Evolutionary conservation across 2,329 filamentous ascomycete species (phyloP).

Genomic region (Colletotrichum tamarilloi): DNA sequence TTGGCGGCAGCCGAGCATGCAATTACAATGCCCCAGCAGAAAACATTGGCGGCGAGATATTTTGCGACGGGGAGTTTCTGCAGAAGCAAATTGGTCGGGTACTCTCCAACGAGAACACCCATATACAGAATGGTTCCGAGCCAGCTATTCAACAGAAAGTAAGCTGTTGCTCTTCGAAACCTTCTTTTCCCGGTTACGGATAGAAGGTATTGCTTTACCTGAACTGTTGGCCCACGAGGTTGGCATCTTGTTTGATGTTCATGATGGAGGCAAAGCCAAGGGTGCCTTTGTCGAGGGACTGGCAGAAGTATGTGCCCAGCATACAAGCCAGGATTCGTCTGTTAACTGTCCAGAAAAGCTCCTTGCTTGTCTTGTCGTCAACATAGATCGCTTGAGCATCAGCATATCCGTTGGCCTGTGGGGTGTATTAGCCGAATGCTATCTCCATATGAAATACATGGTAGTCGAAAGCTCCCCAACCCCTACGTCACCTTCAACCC

Average conservation of each 20-base stretch:
- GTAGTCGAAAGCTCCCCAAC: too few relatives aligned
- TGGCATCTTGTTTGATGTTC: slow-evolving; percentile 60
- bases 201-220: not conserved
- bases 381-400: slow-evolving; percentile 47
- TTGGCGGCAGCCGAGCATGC: slow-evolving; percentile 41
- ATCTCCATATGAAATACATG: too few relatives aligned
- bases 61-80: slow-evolving; percentile 48
- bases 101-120: slow-evolving; percentile 70
- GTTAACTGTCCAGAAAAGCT: slow-evolving; percentile 61
- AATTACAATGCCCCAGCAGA: slow-evolving; percentile 58
- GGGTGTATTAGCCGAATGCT: too few relatives aligned
- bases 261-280: slow-evolving; percentile 63
- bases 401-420: slow-evolving; percentile 17
- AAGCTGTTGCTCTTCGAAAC: slow-evolving; percentile 44
- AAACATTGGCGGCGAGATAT: slow-evolving; percentile 39
- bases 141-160: slow-evolving; percentile 57
- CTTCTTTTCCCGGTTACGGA: too few relatives aligned
- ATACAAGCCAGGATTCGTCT: slow-evolving; percentile 61
- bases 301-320: slow-evolving; percentile 59
- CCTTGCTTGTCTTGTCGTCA: slow-evolving; percentile 61
- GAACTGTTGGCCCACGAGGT: slow-evolving; percentile 54
- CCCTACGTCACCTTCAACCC: too few relatives aligned
- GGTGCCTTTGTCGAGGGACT: slow-evolving; percentile 46
- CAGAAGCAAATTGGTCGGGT: slow-evolving; percentile 67
- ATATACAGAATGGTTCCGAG: slow-evolving; percentile 68